Conservation (phyloP, 2,329 filamentous ascomycete species). For the Pseudogymnoascus sp. region DNA sequence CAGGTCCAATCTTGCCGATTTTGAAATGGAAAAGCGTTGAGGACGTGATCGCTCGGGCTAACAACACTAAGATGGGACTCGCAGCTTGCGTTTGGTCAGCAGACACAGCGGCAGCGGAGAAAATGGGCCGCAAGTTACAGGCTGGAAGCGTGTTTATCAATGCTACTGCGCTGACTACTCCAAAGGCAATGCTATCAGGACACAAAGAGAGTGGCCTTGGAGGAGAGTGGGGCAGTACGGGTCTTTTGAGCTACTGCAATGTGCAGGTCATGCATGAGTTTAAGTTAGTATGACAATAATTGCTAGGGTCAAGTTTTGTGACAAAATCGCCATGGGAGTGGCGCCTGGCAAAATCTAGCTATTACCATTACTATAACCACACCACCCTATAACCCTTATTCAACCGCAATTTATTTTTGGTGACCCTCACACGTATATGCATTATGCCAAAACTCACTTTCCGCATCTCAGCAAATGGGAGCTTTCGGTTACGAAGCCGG, state of each 20-base stretch:
- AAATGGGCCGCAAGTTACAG: slow-evolving; percentile 46
- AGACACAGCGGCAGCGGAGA: slow-evolving; percentile 41
- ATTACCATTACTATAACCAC: too few relatives aligned
- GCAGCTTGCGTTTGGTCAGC: slow-evolving; percentile 50
- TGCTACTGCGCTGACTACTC: slow-evolving; percentile 38
- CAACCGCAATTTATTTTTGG: too few relatives aligned
- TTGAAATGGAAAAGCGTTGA: slow-evolving; percentile 53
- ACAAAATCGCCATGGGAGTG: background rate
- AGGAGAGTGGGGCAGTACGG: slow-evolving; percentile 25
- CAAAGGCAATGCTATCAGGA: slow-evolving; percentile 32
- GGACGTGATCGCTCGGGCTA: slow-evolving; percentile 49
- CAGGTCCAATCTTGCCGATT: slow-evolving; percentile 55
- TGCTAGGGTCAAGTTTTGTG: background rate
- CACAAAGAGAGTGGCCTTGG: slow-evolving; percentile 30
- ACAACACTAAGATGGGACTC: slow-evolving; percentile 43
- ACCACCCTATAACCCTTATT: too few relatives aligned
- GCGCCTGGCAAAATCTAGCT: background rate
- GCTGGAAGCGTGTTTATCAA: slow-evolving; percentile 56
- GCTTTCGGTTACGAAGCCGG: too few relatives aligned
- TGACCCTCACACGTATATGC: too few relatives aligned
- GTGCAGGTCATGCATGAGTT: slow-evolving; percentile 18
- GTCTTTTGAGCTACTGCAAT: slow-evolving; percentile 25
- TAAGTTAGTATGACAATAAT: slow-evolving; percentile 11
- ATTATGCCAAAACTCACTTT: too few relatives aligned
- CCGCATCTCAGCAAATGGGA: too few relatives aligned